These are phyloP conservation scores for Phyllosticta ampelicida DNA, from an alignment of 2,329 filamentous ascomycete genomes.

Conservation along the genomic window DNA sequence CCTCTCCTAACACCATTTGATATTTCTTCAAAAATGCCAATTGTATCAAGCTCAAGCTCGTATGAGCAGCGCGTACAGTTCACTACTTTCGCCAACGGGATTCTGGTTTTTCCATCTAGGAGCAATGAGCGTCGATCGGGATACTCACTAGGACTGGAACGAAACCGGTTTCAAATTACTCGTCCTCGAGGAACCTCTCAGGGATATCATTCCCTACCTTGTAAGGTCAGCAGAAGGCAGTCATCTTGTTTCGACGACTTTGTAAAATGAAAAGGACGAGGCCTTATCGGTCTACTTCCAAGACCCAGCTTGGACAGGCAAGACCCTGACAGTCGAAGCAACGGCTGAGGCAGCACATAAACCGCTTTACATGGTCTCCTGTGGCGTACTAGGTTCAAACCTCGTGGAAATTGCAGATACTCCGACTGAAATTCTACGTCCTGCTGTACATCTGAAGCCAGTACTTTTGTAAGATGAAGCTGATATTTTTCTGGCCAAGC, in stretches of 20 bases:
- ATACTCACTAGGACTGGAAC: too few species aligned
- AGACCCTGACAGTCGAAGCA: constrained; percentile 22
- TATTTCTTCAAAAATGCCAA: too few species aligned
- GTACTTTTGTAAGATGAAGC: constrained; percentile 7
- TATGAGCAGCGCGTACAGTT: too few species aligned
- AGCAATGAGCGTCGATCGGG: too few species aligned
- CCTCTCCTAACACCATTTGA: too few species aligned
- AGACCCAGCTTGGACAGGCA: constrained; percentile 8
- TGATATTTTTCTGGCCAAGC: constrained; percentile 6
- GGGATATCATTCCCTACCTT: too few species aligned
- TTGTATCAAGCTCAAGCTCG: too few species aligned
- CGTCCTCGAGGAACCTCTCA: too few species aligned
- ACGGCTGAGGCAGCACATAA: constrained; percentile 19
- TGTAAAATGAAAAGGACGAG: constrained; percentile 21
- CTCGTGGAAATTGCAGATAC: neutral
- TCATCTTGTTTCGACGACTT: neutral
- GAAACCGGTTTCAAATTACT: too few species aligned
- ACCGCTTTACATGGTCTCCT: constrained; percentile 19
- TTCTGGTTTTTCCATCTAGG: too few species aligned
- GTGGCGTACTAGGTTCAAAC: neutral
- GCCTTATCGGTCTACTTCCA: constrained; percentile 18
- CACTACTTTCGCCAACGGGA: too few species aligned
- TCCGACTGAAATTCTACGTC: neutral
- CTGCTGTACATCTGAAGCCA: neutral
- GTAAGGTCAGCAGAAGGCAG: too few species aligned